Conservation (phyloP, 805 yeast species). For the Lipomyces japonicus region DNA sequence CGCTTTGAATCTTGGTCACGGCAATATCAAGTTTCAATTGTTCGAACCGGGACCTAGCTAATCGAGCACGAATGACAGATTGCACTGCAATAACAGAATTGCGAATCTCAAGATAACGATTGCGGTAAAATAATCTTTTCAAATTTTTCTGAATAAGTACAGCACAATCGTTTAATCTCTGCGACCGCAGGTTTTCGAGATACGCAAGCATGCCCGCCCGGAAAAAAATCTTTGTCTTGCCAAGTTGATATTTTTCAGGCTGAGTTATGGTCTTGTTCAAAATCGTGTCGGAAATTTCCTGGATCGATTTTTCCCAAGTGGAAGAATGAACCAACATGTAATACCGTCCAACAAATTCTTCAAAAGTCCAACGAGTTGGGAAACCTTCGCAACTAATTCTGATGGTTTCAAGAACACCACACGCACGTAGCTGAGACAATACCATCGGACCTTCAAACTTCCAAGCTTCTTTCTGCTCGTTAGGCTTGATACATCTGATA, state of each 20-base stretch:
- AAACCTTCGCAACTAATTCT: slow-evolving; percentile 96
- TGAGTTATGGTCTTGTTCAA: slow-evolving; percentile 60
- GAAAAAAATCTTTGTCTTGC: slow-evolving; percentile 90
- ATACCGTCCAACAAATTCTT: slow-evolving; percentile 85
- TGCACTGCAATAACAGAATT: slow-evolving; percentile 57
- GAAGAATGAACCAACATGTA: slow-evolving; percentile 74
- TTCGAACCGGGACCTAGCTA: slow-evolving; percentile 56
- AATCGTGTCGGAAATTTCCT: slow-evolving; percentile 65
- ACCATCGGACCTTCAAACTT: slow-evolving; percentile 94
- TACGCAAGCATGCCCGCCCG: slow-evolving; percentile 95
- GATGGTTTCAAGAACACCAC: slow-evolving; percentile 97
- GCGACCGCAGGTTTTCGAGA: slow-evolving; percentile 78
- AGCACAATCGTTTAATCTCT: slow-evolving; percentile 73
- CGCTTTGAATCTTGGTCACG: slow-evolving; percentile 71
- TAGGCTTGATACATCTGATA: slow-evolving; percentile 95
- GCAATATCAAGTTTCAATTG: slow-evolving; percentile 50
- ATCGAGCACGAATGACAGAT: slow-evolving; percentile 57
- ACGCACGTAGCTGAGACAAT: slow-evolving; percentile 88
- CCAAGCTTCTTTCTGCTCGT: slow-evolving; percentile 93
- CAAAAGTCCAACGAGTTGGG: slow-evolving; percentile 94
- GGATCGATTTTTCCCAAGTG: slow-evolving; percentile 57
- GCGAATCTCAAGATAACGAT: slow-evolving; percentile 53
- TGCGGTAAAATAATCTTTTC: slow-evolving; percentile 61
- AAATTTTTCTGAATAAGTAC: slow-evolving; percentile 80
- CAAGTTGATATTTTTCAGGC: slow-evolving; percentile 73